Percentiles rank a stretch among this genome's conserved stretches.
Conservation (phyloP, 768 basidiomycete species). For the Boletus reticulatus region DNA sequence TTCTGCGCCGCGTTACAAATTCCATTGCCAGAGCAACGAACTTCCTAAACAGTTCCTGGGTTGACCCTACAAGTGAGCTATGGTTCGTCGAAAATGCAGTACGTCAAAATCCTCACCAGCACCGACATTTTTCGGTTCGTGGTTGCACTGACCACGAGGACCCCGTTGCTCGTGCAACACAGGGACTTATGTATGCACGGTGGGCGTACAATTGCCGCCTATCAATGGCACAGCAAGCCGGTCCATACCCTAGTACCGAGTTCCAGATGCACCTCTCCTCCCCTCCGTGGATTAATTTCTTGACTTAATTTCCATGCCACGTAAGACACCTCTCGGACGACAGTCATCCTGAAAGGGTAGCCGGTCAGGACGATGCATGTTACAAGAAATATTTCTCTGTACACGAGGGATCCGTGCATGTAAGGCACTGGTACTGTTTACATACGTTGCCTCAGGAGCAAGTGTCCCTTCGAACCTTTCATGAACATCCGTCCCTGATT, state of each 20-base stretch:
- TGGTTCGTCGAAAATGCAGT: constrained; percentile 5
- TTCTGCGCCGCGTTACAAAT: constrained; percentile 19
- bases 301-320: constrained; percentile 18
- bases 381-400: constrained; percentile 2
- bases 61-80: constrained; percentile 16
- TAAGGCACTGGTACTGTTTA: constrained; percentile 3
- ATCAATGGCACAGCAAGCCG: constrained; percentile 21
- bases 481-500: constrained; percentile 5
- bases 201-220: constrained; percentile 4
- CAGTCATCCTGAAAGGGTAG: not conserved
- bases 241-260: constrained; percentile 10
- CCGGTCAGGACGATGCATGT: not conserved
- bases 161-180: constrained; percentile 9
- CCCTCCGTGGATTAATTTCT: constrained; percentile 13
- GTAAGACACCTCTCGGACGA: not conserved
- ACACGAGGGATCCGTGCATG: constrained; percentile 1
- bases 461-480: constrained; percentile 2
- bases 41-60: constrained; percentile 22
- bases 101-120: constrained; percentile 24
- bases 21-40: constrained; percentile 23
- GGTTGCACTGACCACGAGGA: constrained; percentile 27
- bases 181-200: constrained; percentile 26
- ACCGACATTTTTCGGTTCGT: constrained; percentile 27
- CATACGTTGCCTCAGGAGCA: constrained; percentile 7
- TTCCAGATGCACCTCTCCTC: constrained; percentile 6